phyloP scores from a whole-genome alignment of 1,284 basidiomycete genomes.

The Pseudozyma sp. region DNA sequence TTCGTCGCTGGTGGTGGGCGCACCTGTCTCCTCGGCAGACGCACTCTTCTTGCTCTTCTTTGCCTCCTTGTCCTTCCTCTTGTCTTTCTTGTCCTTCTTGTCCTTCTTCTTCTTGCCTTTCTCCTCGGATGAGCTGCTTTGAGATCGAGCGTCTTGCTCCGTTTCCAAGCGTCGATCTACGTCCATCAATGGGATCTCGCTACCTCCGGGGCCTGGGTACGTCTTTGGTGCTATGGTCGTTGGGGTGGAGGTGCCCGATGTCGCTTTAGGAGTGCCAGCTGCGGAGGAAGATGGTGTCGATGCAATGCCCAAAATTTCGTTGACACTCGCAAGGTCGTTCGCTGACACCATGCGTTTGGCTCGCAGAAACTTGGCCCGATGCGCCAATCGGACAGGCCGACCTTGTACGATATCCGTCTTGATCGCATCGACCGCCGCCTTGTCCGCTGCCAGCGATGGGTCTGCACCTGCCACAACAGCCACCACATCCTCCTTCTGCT shows the following conservation, averaged over 20 bases:
- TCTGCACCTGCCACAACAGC: constrained; percentile 26
- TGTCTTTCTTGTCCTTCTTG: constrained; percentile 24
- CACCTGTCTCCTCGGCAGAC: background rate
- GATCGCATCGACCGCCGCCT: constrained; percentile 32
- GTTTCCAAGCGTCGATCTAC: constrained; percentile 40
- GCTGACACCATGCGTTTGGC: constrained; percentile 63
- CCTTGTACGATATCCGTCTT: constrained; percentile 34
- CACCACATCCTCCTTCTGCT: constrained; percentile 27
- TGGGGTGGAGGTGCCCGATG: constrained; percentile 35
- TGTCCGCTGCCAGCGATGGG: constrained; percentile 17
- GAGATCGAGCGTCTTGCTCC: constrained; percentile 10
- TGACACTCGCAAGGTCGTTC: constrained; percentile 55
- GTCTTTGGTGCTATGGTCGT: constrained; percentile 23
- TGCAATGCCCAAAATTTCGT: constrained; percentile 65
- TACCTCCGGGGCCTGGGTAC: constrained; percentile 45
- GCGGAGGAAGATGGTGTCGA: constrained; percentile 45
- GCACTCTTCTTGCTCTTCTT: constrained; percentile 38
- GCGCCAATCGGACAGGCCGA: constrained; percentile 38
- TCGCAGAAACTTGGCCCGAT: constrained; percentile 65
- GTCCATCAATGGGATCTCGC: constrained; percentile 44
- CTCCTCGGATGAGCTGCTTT: constrained; percentile 11
- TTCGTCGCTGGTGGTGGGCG: background rate
- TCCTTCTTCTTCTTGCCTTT: constrained; percentile 19
- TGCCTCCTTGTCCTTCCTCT: constrained; percentile 27
- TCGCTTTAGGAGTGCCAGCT: constrained; percentile 29